Evolutionary conservation across 345 rosid genomes (phyloP), one percentile per base, ranked within the genome.

Genomic region (Moringa oleifera): DNA sequence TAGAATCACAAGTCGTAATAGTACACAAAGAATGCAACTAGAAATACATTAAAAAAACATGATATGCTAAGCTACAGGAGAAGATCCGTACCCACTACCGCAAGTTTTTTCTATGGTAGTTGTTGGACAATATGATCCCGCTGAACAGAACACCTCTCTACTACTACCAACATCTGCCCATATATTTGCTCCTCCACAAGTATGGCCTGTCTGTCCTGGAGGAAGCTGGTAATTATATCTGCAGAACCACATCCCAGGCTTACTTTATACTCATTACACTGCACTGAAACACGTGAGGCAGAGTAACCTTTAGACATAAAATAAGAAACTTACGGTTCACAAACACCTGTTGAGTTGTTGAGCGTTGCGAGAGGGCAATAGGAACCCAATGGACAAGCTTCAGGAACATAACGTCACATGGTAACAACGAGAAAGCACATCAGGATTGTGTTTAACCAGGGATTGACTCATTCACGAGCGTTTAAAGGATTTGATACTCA

Each of bases 141-240:
- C 79, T 6, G 91, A 73, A 77, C 91, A 94, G 84, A 94, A 94
- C 17, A 90, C 75, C 71, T 94, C 96, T 28, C 76, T 31, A 64
- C 96, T 81, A 50, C 76, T 75, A 55, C 33, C 67, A 55, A 88
- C 72, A 79, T 90, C 96, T 0, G 96, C 90, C 99, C 99, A 94
- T 59, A 85, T 67, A 64, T 94, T 82, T 69, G 99, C 97, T 57
- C 97, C 97, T 64, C 99, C 97, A 70, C 99, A 94, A 23, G 90
- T 82, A 72, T 86, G 95, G 79, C 83, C 81, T 54, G 82, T 77
- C 70, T 55, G 15, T 65, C 85, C 93, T n/a, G 85, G 77, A 66
- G 96, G 92, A 36, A 83, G 73, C 53, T 88, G 99, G 76, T 94
- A 94, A 63, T 67, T 65, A 53, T 94, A 94, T 74, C 99, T 90